Percentiles rank a stretch among this genome's conserved stretches.
These are phyloP conservation scores for Colletotrichum plurivorum DNA, from an alignment of 2,329 filamentous ascomycete species.

Conservation along the genomic window DNA sequence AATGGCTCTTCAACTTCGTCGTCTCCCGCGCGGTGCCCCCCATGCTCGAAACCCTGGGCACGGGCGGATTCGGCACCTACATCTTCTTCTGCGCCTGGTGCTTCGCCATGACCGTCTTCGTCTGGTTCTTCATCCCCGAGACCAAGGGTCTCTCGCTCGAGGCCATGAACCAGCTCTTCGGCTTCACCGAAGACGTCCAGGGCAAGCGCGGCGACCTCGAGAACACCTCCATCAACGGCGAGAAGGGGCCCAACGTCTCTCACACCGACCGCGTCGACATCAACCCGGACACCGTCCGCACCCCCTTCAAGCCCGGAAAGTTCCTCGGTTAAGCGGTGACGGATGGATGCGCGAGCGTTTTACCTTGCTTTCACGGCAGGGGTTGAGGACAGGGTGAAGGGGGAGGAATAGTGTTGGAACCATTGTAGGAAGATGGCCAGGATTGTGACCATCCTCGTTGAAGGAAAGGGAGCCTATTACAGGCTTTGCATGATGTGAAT, in stretches of 20 bases:
- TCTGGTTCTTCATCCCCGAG: slow-evolving; percentile 63
- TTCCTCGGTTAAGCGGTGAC: too few relatives aligned
- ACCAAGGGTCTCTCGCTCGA: slow-evolving; percentile 57
- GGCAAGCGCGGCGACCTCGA: slow-evolving; percentile 22
- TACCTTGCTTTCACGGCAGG: too few relatives aligned
- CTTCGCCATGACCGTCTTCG: slow-evolving; percentile 43
- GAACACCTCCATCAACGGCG: slow-evolving; percentile 18
- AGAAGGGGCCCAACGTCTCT: not conserved
- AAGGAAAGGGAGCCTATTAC: too few relatives aligned
- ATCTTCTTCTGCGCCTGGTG: slow-evolving; percentile 58
- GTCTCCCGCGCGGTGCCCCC: slow-evolving; percentile 74
- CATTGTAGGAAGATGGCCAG: too few relatives aligned
- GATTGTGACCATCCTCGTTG: too few relatives aligned
- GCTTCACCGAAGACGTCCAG: slow-evolving; percentile 18
- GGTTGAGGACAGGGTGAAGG: too few relatives aligned
- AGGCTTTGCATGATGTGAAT: too few relatives aligned
- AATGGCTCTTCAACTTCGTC: slow-evolving; percentile 77
- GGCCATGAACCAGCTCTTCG: slow-evolving; percentile 37
- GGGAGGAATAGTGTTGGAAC: too few relatives aligned
- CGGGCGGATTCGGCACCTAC: slow-evolving; percentile 59
- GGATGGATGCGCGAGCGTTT: too few relatives aligned
- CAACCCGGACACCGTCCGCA: too few relatives aligned
- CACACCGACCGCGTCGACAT: too few relatives aligned
- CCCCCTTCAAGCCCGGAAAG: too few relatives aligned
- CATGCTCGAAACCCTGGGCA: slow-evolving; percentile 68